Base-by-base conservation (phyloP, 306 rosid species). In the Vicia sativa region DNA sequence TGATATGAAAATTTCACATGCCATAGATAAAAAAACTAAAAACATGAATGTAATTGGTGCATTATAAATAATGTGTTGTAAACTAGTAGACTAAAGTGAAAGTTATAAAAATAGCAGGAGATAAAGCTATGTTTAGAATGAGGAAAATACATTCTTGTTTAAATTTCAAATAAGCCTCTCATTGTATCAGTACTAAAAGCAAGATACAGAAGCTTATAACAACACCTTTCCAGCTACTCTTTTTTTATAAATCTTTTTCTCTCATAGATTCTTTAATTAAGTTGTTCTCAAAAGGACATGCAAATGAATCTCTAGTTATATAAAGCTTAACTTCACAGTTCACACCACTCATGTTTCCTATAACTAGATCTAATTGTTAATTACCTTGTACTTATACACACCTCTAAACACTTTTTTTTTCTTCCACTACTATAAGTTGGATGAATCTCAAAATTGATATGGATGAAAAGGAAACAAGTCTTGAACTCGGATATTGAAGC, bases 381-480 rank as follows among this genome's bases (percentile, higher is more conserved):
- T 25, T 11, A 54, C 7, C 49, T 43, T n/a, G n/a, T n/a, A n/a
- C n/a, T n/a, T 39, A 9, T 16, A 28, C 12, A 11, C 37, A 52
- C 58, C n/a, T 21, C n/a, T 23, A 46, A 34, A 7, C 19, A 15
- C 14, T 3, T 59, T 53, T 52, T n/a, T 63, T 31, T 16, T 19
- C 38, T 74, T 4, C 16, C 18, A 18, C 34, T 15, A 10, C 2
- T 57, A 7, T 3, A 23, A 18, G 13, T 80, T 80, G 87, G 87
- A 83, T 59, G 80, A 74, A 28, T 55, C 71, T 61, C 76, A 75
- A 50, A 70, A 73, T 56, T 58, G 85, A 45, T 77, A 81, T 73
- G 82, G 86, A 56, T 78, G 81, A 78, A 75, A 81, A 80, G 81
- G 37, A 86, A 81, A 66, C 77, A 75, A 64, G 45, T 74, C 15